phyloP scores from a whole-genome alignment of 108 stramenopile species.

The Cyclostephanos invisitatus region DNA sequence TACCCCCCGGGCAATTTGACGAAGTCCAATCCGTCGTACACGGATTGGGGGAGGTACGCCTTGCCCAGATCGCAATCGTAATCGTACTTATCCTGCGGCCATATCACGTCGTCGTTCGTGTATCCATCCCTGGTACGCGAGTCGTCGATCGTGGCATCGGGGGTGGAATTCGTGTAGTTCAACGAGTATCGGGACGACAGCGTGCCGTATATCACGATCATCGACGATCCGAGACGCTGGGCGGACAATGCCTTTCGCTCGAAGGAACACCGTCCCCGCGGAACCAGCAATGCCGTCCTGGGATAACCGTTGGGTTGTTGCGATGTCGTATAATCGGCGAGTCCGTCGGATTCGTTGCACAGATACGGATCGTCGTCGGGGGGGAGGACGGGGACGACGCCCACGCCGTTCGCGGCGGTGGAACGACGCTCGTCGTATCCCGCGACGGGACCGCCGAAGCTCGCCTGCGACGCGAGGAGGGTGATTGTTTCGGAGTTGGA shows the following conservation, averaged over 20 bases:
- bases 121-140: conserved; percentile 17
- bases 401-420: conserved; percentile 13
- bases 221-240: conserved; percentile 45
- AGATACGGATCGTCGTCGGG: conserved; percentile 40
- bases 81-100: conserved; percentile 46
- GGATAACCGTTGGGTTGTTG: neutral
- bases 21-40: conserved; percentile 11
- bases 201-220: conserved; percentile 48
- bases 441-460: conserved; percentile 49
- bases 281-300: conserved; percentile 40
- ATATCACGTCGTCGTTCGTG: conserved; percentile 36
- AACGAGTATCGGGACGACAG: conserved; percentile 40
- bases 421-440: conserved; percentile 5
- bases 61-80: conserved; percentile 52
- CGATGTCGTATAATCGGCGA: conserved; percentile 9
- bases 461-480: conserved; percentile 75
- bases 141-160: conserved; percentile 8
- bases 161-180: conserved; percentile 40
- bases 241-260: conserved; percentile 49
- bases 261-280: conserved; percentile 56
- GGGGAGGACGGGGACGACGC: conserved; percentile 29
- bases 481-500: conserved; percentile 16
- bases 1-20: conserved; percentile 25
- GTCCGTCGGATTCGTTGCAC: conserved; percentile 39
- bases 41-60: conserved; percentile 26